A percentile compares a stretch with the other conserved stretches of the same genome.
Evolutionary conservation across 2,329 filamentous ascomycete species (phyloP).

Genomic region (Trichophyton rubrum): DNA sequence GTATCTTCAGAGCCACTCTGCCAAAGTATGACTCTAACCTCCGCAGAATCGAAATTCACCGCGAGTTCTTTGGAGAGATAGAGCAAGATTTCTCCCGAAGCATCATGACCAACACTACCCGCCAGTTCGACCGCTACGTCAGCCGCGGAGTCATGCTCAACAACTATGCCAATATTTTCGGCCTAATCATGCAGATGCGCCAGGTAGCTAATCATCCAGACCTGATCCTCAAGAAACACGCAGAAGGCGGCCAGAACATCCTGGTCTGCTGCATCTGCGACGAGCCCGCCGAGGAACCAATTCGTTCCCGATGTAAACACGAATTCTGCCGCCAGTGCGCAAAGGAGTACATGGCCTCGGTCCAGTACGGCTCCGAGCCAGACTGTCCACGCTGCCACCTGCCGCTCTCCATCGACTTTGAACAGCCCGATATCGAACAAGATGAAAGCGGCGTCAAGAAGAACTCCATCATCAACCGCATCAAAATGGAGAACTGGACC

Average conservation of each 20-base stretch:
- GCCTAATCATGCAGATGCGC: conserved; percentile 98
- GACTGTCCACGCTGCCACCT: conserved; percentile 87
- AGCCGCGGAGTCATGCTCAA: conserved; percentile 86
- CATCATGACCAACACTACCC: conserved; percentile 83
- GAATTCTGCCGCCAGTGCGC: conserved; percentile 79
- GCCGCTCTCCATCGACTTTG: conserved; percentile 74
- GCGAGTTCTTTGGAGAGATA: conserved; percentile 92
- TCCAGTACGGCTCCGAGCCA: conserved; percentile 47
- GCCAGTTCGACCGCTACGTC: conserved; percentile 92
- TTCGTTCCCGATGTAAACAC: conserved; percentile 83
- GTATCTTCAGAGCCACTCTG: conserved; percentile 8
- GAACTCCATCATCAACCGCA: conserved; percentile 93
- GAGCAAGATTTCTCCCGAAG: conserved; percentile 91
- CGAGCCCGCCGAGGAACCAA: conserved; percentile 86
- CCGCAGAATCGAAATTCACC: conserved; percentile 61
- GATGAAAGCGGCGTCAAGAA: conserved; percentile 81
- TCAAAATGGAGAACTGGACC: conserved; percentile 98
- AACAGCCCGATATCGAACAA: conserved; percentile 90
- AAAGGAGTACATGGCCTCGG: conserved; percentile 66
- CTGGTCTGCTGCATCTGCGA: conserved; percentile 92
- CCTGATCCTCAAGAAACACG: conserved; percentile 77
- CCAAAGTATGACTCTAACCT: conserved; percentile 7
- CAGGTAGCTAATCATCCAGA: conserved; percentile 96
- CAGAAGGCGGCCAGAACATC: conserved; percentile 75
- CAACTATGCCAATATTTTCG: conserved; percentile 98